These are phyloP conservation scores for Cordyceps farinosa DNA, from an alignment of 2,329 filamentous ascomycete genomes.

Conservation along the genomic window DNA sequence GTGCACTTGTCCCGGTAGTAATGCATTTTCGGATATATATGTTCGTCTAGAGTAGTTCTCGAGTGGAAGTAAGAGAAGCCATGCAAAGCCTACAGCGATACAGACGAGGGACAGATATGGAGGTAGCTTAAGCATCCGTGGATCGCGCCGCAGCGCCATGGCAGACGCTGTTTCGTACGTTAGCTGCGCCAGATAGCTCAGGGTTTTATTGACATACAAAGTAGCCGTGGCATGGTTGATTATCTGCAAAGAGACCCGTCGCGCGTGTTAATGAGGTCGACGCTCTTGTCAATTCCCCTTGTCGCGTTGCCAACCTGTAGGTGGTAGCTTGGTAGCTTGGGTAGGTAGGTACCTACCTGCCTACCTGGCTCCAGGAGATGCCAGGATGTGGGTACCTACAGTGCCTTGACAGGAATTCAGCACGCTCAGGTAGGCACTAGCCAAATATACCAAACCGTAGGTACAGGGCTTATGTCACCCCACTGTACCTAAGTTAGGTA, in stretches of 20 bases:
- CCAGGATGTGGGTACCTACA: not conserved
- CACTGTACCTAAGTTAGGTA: too few relatives aligned
- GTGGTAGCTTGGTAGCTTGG: not conserved
- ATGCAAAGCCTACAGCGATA: slow-evolving; percentile 78
- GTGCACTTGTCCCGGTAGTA: slow-evolving; percentile 92
- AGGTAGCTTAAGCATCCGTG: slow-evolving; percentile 76
- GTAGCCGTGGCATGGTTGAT: slow-evolving; percentile 48
- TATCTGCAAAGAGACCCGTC: not conserved
- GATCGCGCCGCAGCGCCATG: slow-evolving; percentile 72
- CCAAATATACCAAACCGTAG: not conserved
- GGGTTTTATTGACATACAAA: slow-evolving; percentile 40
- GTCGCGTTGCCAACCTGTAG: not conserved
- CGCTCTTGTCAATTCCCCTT: not conserved
- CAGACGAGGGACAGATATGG: slow-evolving; percentile 84
- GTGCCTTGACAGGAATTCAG: too few relatives aligned
- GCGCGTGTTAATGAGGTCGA: not conserved
- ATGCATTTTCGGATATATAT: slow-evolving; percentile 96
- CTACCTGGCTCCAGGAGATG: not conserved
- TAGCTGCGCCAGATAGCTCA: not conserved
- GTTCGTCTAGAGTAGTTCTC: slow-evolving; percentile 87
- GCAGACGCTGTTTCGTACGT: slow-evolving; percentile 47
- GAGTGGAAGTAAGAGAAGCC: slow-evolving; percentile 85
- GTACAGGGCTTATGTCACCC: not conserved
- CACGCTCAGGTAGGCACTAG: too few relatives aligned
- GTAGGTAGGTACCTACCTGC: not conserved